Base-by-base conservation (phyloP, 1,284 basidiomycete species). In the Ceratobasidium sp. region DNA sequence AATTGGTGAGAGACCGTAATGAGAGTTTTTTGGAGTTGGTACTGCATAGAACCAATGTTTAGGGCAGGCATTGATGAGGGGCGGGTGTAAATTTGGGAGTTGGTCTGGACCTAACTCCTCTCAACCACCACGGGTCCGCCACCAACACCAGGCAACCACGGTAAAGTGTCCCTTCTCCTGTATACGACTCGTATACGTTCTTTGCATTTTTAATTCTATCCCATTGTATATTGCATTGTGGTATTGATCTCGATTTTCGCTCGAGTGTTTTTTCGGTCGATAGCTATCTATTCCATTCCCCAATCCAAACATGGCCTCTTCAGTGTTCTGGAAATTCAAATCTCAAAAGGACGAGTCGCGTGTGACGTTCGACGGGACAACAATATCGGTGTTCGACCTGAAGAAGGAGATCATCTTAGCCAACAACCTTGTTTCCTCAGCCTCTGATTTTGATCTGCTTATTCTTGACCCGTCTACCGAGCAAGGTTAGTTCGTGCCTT, bases 301-400 rank as follows among this genome's bases (percentile, higher is more conserved):
- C 54, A 29, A 29, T 41, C 27, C 47, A 50, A 80, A 59, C 78
- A 97, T 97, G 95, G 89, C 93, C 80, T 96, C 95, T 80, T 95
- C 93, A 83, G 96, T 99, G 81, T 99, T 98, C 86, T 99, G 99
- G 90, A 95, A 94, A 84, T 99, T 98, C 91, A 95, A 92, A 83
- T 97, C 96, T 78, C 93, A 96, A 82, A 94, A 89, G 86, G 93
- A 96, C 84, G 96, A 98, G 84, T 96, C 95, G 77, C 89, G 96
- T 82, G 91, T 99, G 83, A 93, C 95, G 75, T 99, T 99, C 86
- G 97, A 99, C 82, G 97, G 97, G 80, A 98, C 97, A 77, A 95
- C 96, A 78, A 98, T 99, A 82, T 97, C 96, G 80, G 95, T 99
- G 78, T 99, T 98, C 88, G 98, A 99, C 84, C 87, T 99, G 83